Conservation (phyloP, 371 early-diverging fungal genomes). For the Syncephalastrum monosporum region DNA sequence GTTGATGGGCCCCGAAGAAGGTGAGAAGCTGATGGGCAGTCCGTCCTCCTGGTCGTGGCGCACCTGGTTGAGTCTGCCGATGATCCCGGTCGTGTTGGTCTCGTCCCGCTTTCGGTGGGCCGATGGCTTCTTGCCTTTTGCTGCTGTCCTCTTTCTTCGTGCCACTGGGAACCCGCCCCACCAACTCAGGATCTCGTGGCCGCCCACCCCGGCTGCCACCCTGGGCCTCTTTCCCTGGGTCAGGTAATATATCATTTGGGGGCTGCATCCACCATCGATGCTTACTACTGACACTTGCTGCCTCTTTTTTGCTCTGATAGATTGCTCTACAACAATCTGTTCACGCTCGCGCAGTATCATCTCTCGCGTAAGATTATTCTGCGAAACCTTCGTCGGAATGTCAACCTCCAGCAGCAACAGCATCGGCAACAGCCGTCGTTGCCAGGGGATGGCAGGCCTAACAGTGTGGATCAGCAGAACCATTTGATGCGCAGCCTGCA, state of each 20-base stretch:
- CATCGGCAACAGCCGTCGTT: constrained; percentile 7
- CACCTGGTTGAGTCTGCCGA: constrained; percentile 65
- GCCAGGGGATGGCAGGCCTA: background rate
- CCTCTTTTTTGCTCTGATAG: constrained; percentile 14
- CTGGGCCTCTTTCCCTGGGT: constrained; percentile 62
- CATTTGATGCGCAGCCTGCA: too few species aligned
- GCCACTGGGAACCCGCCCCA: constrained; percentile 23
- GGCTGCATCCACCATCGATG: too few species aligned
- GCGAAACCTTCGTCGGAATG: constrained; percentile 5
- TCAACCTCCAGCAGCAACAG: constrained; percentile 5
- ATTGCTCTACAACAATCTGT: constrained; percentile 52
- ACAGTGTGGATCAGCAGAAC: too few species aligned
- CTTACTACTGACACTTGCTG: too few species aligned
- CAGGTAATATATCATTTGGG: constrained; percentile 29
- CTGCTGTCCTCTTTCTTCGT: constrained; percentile 28
- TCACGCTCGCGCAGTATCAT: constrained; percentile 22
- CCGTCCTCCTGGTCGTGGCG: constrained; percentile 64
- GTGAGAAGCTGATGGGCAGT: constrained; percentile 61
- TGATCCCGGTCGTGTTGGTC: constrained; percentile 64
- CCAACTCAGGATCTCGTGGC: constrained; percentile 48
- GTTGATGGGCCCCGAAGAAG: constrained; percentile 66
- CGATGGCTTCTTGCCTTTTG: constrained; percentile 34
- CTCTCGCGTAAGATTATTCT: constrained; percentile 26
- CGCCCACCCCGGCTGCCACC: constrained; percentile 53
- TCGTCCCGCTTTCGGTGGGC: constrained; percentile 55